Percentiles rank a stretch among this genome's conserved stretches.
phyloP scores from a whole-genome alignment of 768 basidiomycete genomes.

The Mycena capillaripes region DNA sequence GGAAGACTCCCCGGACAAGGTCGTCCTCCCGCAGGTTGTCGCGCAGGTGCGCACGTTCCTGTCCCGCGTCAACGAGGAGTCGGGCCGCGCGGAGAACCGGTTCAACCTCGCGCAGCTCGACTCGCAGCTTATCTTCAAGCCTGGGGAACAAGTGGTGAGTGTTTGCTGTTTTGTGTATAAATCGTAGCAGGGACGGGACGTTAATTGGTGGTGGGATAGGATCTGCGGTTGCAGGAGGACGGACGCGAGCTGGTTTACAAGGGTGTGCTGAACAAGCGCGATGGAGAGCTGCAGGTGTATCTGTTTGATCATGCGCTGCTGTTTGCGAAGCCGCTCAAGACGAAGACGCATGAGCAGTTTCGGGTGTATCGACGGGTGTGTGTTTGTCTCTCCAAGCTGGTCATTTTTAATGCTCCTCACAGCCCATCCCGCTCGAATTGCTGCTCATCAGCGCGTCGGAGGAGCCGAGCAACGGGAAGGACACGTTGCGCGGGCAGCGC shows the following conservation, averaged over 20 bases:
- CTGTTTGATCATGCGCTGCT: slow-evolving; percentile 97
- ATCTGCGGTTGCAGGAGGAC: slow-evolving; percentile 89
- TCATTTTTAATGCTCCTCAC: neutral
- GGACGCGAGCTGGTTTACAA: slow-evolving; percentile 93
- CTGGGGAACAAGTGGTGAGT: slow-evolving; percentile 91
- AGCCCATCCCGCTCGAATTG: slow-evolving; percentile 98
- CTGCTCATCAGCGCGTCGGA: slow-evolving; percentile 86
- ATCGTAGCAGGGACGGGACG: neutral
- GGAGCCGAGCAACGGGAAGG: slow-evolving; percentile 60
- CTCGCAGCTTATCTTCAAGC: slow-evolving; percentile 90
- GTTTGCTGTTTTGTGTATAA: neutral
- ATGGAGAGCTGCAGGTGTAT: slow-evolving; percentile 93
- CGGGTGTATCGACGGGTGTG: slow-evolving; percentile 94
- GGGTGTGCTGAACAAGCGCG: slow-evolving; percentile 90
- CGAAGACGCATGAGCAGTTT: slow-evolving; percentile 92
- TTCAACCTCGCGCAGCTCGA: slow-evolving; percentile 96
- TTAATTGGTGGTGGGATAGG: slow-evolving; percentile 57
- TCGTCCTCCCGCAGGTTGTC: slow-evolving; percentile 81
- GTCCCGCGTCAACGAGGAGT: slow-evolving; percentile 90
- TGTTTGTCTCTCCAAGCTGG: slow-evolving; percentile 30
- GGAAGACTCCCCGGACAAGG: slow-evolving; percentile 91
- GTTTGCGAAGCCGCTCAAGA: slow-evolving; percentile 88
- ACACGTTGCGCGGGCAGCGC: slow-evolving; percentile 52
- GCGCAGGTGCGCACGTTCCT: slow-evolving; percentile 86
- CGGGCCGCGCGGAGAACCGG: slow-evolving; percentile 95